Percentiles rank a stretch among this genome's conserved stretches.
phyloP scores from a whole-genome alignment of 2,329 filamentous ascomycete genomes.

The Cladosporium sp. region DNA sequence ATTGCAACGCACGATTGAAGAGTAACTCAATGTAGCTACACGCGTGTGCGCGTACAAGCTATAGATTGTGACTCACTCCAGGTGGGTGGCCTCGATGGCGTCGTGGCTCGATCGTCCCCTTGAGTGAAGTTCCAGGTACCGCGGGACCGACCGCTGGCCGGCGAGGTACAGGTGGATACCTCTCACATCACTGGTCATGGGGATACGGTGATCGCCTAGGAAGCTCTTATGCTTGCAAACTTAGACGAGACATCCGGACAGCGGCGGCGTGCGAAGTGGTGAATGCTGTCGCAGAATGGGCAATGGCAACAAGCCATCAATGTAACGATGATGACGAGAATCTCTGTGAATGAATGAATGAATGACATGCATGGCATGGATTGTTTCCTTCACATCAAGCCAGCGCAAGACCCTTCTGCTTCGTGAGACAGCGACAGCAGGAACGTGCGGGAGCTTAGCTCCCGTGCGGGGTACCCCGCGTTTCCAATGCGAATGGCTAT shows the following conservation, averaged over 20 bases:
- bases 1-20: too few species aligned
- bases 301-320: too few species aligned
- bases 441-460: neutral
- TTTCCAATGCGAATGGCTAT: neutral
- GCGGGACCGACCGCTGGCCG: neutral
- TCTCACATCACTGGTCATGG: slow-evolving; percentile 1
- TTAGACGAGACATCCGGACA: slow-evolving; percentile 1
- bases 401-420: neutral
- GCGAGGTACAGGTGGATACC: slow-evolving; percentile 1
- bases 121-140: neutral
- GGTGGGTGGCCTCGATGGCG: too few species aligned
- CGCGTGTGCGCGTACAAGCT: too few species aligned
- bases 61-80: too few species aligned
- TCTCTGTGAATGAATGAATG: too few species aligned
- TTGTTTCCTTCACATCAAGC: neutral
- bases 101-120: too few species aligned
- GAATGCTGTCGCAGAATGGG: neutral
- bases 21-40: too few species aligned
- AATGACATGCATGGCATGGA: too few species aligned
- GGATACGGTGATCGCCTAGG: slow-evolving; percentile 6
- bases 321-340: too few species aligned
- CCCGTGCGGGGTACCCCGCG: neutral
- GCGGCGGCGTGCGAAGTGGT: slow-evolving; percentile 5
- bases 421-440: neutral
- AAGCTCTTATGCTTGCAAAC: slow-evolving; percentile 4